Evolutionary conservation across 768 basidiomycete genomes (phyloP), one percentile per base, ranked within the genome.

Genomic region (Tricholomella constricta): DNA sequence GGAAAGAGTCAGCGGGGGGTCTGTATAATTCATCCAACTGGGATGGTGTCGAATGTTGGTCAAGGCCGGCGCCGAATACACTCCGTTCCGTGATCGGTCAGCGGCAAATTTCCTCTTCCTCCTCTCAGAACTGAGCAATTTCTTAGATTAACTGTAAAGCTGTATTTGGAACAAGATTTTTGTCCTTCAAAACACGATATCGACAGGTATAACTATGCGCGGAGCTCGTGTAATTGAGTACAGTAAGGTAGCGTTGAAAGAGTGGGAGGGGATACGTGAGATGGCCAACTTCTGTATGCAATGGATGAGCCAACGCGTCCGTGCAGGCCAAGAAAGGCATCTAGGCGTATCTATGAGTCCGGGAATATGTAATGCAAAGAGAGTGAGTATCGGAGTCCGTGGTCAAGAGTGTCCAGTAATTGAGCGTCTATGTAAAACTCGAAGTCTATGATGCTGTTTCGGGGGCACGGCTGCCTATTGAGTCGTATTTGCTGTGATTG

Each of bases 401-500:
- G n/a, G 38, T 45, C 37, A 47, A 52, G 14, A 35, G 42, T 27
- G 26, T 59, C 29, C 23, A 22, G 22, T 7, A 22, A 40, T 42
- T 29, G 20, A 27, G 40, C n/a, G 26, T 45, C 17, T 35, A 19
- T 17, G 31, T 42, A 20, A 22, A 22, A 48, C 38, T 44, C 17
- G 20, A 2, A 7, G 27, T 52, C 38, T 58, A 62, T 45, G 52
- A 43, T 8, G 52, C 58, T 2, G 58, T 57, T 34, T 61, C 62
- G 19, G 63, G 61, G 0, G 45, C 52, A 14, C 63, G 63, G 27
- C 58, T 56, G 31, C 63, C 63, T 45, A 64, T 55, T 4, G 63
- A 64, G 41, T 64, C 57, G 46, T 64, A 64, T 57, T 56, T 62
- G 37, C 45, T 56, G 27, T 59, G 52, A 25, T 58, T 49, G 6